Evolutionary conservation across 176 grass and related monocot species (phyloP).

Genomic region (Elaeis guineensis): DNA sequence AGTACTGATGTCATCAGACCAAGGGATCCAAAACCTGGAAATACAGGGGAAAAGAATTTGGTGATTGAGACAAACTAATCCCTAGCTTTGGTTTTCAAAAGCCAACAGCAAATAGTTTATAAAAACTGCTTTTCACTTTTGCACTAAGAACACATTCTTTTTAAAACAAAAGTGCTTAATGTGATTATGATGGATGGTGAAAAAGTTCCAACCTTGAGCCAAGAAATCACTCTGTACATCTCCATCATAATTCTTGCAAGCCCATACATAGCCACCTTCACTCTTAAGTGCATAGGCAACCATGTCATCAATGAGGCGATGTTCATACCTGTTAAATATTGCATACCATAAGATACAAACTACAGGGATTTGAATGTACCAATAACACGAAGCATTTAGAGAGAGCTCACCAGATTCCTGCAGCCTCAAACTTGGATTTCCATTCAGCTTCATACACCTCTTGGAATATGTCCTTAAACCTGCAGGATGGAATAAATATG

Average conservation of each 20-base stretch:
- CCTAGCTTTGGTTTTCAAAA: too few relatives aligned
- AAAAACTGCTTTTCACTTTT: too few relatives aligned
- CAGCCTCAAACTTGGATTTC: conserved; percentile 66
- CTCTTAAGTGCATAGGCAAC: conserved; percentile 65
- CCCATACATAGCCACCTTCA: too few relatives aligned
- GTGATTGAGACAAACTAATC: conserved; percentile 5
- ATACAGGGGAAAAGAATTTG: neutral
- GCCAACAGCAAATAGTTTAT: too few relatives aligned
- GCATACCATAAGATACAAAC: conserved; percentile 7
- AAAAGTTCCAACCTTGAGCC: conserved; percentile 54
- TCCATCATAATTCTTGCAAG: too few relatives aligned
- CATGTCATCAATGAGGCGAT: conserved; percentile 98
- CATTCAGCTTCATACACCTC: conserved; percentile 75
- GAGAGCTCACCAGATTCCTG: conserved; percentile 71
- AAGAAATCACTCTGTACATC: conserved; percentile 75
- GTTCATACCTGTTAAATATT: conserved; percentile 63
- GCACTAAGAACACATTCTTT: too few relatives aligned
- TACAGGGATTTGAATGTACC: neutral
- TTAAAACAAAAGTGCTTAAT: too few relatives aligned
- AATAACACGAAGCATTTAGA: conserved; percentile 10
- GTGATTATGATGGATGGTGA: too few relatives aligned
- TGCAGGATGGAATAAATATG: conserved; percentile 20
- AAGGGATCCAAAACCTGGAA: conserved; percentile 68
- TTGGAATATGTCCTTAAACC: conserved; percentile 97
- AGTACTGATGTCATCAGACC: conserved; percentile 71